A percentile compares a stretch with the other conserved stretches of the same genome.
Evolutionary conservation across 352 stramenopile species (phyloP).

Genomic region (Phytopythium montanum): DNA sequence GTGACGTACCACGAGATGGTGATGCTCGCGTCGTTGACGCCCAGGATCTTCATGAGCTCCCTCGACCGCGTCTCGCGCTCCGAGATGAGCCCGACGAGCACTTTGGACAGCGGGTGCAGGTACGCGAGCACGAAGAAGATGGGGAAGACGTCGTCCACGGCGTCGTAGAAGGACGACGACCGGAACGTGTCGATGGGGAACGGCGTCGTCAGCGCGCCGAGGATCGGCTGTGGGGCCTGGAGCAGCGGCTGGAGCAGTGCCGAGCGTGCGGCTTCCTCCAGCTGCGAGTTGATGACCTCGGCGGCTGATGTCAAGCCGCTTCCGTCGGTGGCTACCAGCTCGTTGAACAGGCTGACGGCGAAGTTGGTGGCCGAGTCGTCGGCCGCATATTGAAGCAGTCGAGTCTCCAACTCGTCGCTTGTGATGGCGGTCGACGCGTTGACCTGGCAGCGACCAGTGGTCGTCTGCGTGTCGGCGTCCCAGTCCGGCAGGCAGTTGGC

Average conservation of each 20-base stretch:
- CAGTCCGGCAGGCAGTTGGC: conserved; percentile 53
- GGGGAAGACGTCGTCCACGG: conserved; percentile 49
- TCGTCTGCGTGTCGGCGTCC: conserved; percentile 32
- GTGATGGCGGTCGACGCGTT: conserved; percentile 1
- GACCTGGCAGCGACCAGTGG: conserved; percentile 3
- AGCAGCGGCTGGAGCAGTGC: conserved; percentile 25
- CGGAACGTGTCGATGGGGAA: conserved; percentile 36
- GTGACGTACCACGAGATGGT: conserved; percentile 79
- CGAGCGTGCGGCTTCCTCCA: conserved; percentile 17
- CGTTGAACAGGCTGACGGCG: conserved; percentile 1
- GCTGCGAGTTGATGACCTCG: neutral
- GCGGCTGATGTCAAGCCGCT: neutral
- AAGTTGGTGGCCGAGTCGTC: conserved; percentile 1
- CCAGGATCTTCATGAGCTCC: conserved; percentile 90
- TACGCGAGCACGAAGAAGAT: conserved; percentile 90
- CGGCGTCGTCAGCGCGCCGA: conserved; percentile 23
- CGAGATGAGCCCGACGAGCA: conserved; percentile 80
- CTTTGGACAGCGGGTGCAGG: conserved; percentile 78
- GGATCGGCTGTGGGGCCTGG: conserved; percentile 38
- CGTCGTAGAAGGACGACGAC: conserved; percentile 55
- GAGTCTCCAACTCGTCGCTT: neutral
- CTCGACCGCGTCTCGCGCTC: conserved; percentile 89
- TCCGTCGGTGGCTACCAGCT: neutral
- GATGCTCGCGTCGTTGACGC: conserved; percentile 76
- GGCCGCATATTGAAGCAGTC: conserved; percentile 1